phyloP scores from a whole-genome alignment of 2,329 filamentous ascomycete genomes.

The Claviceps capensis region DNA sequence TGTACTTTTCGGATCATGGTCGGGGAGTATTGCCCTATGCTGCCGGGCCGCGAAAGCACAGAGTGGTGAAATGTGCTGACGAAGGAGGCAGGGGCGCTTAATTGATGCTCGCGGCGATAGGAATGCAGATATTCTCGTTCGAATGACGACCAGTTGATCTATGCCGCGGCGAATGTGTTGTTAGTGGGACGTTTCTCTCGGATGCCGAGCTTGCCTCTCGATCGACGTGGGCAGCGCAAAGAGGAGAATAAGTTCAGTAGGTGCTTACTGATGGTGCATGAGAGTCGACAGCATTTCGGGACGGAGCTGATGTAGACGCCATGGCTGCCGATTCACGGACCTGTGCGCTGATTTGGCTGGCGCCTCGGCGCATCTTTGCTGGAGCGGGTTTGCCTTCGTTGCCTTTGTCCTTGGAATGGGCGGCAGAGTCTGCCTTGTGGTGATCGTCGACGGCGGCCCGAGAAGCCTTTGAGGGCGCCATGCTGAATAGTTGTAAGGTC shows the following conservation, averaged over 20 bases:
- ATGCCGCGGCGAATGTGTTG: constrained; percentile 4
- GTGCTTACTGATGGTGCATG: constrained; percentile 21
- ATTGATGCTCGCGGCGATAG: constrained; percentile 61
- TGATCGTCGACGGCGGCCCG: constrained; percentile 32
- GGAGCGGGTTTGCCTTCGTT: constrained; percentile 28
- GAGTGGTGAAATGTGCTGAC: constrained; percentile 47
- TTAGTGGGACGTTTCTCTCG: background rate
- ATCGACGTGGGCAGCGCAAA: background rate
- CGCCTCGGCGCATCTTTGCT: constrained; percentile 42
- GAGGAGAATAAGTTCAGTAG: constrained; percentile 2
- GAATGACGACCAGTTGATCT: constrained; percentile 56
- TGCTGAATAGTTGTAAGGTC: constrained; percentile 9
- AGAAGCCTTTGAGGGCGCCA: constrained; percentile 33
- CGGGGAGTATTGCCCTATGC: constrained; percentile 59
- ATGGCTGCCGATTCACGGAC: constrained; percentile 18
- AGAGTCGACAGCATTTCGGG: constrained; percentile 16
- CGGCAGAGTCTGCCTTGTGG: constrained; percentile 26
- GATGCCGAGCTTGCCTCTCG: background rate
- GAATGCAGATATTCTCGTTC: constrained; percentile 55
- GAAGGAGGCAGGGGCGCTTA: constrained; percentile 60
- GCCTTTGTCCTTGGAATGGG: constrained; percentile 28
- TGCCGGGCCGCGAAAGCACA: constrained; percentile 44
- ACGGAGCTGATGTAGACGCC: constrained; percentile 21
- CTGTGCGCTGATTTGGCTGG: constrained; percentile 35
- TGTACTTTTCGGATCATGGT: constrained; percentile 58